These are phyloP conservation scores for Phytophthora sp. DNA, from an alignment of 352 stramenopile genomes.

Conservation along the genomic window DNA sequence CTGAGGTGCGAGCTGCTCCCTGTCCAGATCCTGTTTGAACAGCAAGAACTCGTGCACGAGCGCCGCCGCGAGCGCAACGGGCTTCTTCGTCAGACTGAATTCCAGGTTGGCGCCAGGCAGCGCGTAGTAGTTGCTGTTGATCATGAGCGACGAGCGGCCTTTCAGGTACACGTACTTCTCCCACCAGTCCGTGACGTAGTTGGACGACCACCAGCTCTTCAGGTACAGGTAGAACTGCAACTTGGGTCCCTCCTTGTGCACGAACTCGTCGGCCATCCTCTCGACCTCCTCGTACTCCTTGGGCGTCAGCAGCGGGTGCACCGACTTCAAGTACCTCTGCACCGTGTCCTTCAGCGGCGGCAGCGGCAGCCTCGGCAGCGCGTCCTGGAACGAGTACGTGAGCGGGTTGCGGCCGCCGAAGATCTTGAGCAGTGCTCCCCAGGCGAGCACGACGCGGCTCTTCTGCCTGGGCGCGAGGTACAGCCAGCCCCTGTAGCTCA, in stretches of 20 bases:
- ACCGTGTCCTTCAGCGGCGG: slow-evolving; percentile 94
- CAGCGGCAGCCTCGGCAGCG: slow-evolving; percentile 92
- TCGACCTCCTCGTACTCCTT: slow-evolving; percentile 91
- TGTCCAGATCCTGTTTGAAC: slow-evolving; percentile 89
- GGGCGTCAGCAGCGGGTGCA: slow-evolving; percentile 87
- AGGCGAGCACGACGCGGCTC: slow-evolving; percentile 67
- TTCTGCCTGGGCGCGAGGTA: slow-evolving; percentile 81
- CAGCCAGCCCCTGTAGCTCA: slow-evolving; percentile 90
- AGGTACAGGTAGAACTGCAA: slow-evolving; percentile 92
- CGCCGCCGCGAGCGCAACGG: slow-evolving; percentile 63
- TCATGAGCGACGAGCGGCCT: slow-evolving; percentile 87
- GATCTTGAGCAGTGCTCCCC: slow-evolving; percentile 84
- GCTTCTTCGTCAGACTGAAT: slow-evolving; percentile 68
- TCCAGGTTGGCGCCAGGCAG: slow-evolving; percentile 70
- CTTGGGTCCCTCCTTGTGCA: slow-evolving; percentile 89
- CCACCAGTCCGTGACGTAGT: slow-evolving; percentile 93
- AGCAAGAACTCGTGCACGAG: slow-evolving; percentile 83
- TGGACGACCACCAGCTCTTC: slow-evolving; percentile 90
- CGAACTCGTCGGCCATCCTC: slow-evolving; percentile 83
- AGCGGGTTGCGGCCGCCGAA: slow-evolving; percentile 81
- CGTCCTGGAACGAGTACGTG: slow-evolving; percentile 92
- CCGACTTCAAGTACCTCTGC: slow-evolving; percentile 91
- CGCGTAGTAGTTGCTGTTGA: slow-evolving; percentile 94
- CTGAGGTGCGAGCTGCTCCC: slow-evolving; percentile 80
- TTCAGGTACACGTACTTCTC: slow-evolving; percentile 92